Evolutionary conservation across 2,329 filamentous ascomycete species (phyloP), one percentile per base, ranked within the genome.

Genomic region (Colletotrichum melonis): DNA sequence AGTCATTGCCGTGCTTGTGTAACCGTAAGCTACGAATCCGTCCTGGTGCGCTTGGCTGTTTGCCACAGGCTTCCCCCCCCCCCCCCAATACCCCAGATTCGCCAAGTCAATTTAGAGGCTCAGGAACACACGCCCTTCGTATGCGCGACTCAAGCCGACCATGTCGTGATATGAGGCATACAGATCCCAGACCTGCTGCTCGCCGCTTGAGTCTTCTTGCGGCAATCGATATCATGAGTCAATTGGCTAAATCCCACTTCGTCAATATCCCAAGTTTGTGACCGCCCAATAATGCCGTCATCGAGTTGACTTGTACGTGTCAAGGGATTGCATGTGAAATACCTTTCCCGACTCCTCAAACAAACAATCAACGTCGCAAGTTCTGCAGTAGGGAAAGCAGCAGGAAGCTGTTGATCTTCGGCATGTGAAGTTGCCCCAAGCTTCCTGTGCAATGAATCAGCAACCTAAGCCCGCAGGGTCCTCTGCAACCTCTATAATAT

Each of bases 401-500:
- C 9, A 42, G 38, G 38, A 42, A 62, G 35, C 38, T 49, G n/a
- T 65, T 24, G 32, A 9, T 49, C 19, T 49, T 49, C 32, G 16
- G n/a, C 63, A 66, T 58, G 63, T 66, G 63, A 66, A 57, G 16
- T 30, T 30, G 52, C 63, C 52, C 63, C 63, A 42, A 66, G 63
- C 63, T 66, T 32, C 11, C 54, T 14, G 16, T 16, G 32, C 6
- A 35, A 32, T 56, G 63, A 66, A 49, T 66, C 63, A 66, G 60
- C 46, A 16, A 54, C 9, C 22, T 19, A 11, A 26, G 26, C 26
- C 28, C 42, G 42, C 60, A 52, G 42, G 26, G 60, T 63, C 38
- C 16, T 32, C 26, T 38, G 46, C 26, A 19, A 8, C n/a, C 32
- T 5, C 32, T 35, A 19, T 8, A 22, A 3, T n/a, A 35, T 16